Base-by-base conservation (phyloP, 192 early-diverging fungal species). In the Dissophora globulifera region DNA sequence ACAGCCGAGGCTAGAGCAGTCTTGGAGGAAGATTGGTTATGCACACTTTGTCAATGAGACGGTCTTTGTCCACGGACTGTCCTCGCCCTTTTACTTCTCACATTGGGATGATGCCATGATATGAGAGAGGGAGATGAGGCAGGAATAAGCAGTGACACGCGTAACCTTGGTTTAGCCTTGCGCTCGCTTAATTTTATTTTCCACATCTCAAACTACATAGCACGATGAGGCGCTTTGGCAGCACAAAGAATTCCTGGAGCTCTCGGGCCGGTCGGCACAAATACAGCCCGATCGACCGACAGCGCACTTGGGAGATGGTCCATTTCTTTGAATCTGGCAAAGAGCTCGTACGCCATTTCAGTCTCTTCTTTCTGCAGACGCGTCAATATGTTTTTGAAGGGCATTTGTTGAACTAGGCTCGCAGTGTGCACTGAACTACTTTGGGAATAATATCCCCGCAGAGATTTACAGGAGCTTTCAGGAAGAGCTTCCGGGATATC, bases 51-150 rank as follows among this genome's bases (percentile, higher is more conserved):
- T 84, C 25, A 50, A 81, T 23, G 79, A 84, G 7, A 80, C 69
- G 0, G 1, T 84, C 8, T 80, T 78, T 58, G 79, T 83, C n/a
- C 82, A 83, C 48, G 72, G 76, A 4, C 41, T 85, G 3, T 81
- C 78, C 30, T 62, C 58, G 26, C 81, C 83, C 0, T 79, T 49
- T 22, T 79, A 83, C 43, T 83, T 83, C 31, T 79, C 81, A 0
- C 81, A 85, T 33, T 79, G 61, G 58, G 35, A 67, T 85, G 60
- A 67, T 81, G 12, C 84, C 81, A 38, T 55, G 83, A 0, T 85
- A 69, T 42, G n/a, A n/a, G n/a, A n/a, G n/a, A n/a, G n/a, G n/a
- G n/a, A 69, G 61, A 67, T 69, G 54, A 49, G 6, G 29, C 16
- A 23, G 19, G 5, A 31, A 17, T 11, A 30, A 4, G 15, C 50